Evolutionary conservation across 805 yeast species (phyloP), one percentile per base, ranked within the genome.

Genomic region (Ogataea parapolymorpha): DNA sequence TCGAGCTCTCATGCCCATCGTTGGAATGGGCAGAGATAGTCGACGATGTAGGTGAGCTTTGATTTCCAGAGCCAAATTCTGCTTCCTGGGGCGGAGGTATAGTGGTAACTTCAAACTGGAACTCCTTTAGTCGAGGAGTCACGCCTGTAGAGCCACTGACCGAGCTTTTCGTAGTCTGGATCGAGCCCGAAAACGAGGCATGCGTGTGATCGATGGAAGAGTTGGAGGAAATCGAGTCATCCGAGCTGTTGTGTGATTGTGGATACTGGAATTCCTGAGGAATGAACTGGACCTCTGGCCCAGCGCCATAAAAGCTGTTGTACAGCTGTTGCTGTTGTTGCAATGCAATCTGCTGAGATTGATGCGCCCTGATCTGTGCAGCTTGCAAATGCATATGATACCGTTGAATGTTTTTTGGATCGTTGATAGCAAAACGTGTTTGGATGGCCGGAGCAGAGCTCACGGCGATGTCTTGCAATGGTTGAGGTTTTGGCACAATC

Each of bases 361-460:
- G 55, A 35, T 41, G 45, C 25, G 48, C 50, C 39, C 46, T 42
- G 9, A 51, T 46, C 39, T 51, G 55, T 9, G 49, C 53, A 14
- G 52, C 52, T 35, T 51, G 55, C 27, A 51, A 9, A 28, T 48
- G 52, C 41, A 51, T 22, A 24, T 48, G 53, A 31, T 45, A 46
- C 14, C 54, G 34, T 18, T 46, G 52, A 30, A 37, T 40, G 14
- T 28, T 22, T 14, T 44, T 35, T 3, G 44, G 44, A 28, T 46
- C 53, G 24, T 28, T 41, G 9, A 51, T 17, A 10, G 43, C 42
- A 31, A 53, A 53, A 4, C 32, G 39, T 1, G 54, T 45, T 26
- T 53, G 58, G 7, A 55, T 48, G 3, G 58, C 54, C 5, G 58
- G 56, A 4, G 58, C 58, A 6, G 57, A 49, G 15, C 36, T 45